Conservation (phyloP, 345 rosid species). For the Diplotaxis tenuifolia region DNA sequence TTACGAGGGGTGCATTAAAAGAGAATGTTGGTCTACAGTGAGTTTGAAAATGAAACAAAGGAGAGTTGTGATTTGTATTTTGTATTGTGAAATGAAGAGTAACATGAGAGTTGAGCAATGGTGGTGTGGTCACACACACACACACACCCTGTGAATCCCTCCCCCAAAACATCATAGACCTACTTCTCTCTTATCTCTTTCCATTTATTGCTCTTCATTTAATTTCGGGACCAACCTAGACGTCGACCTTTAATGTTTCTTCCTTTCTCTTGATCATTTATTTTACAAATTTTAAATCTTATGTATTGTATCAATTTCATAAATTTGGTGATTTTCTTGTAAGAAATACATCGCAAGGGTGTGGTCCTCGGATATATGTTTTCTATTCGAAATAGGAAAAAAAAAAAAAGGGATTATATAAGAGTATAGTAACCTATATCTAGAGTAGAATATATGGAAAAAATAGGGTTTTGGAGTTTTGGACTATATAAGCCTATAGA, state of each 20-base stretch:
- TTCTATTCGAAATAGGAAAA: neutral
- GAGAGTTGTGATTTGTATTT: conserved; percentile 19
- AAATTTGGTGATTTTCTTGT: neutral
- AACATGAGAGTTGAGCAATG: conserved; percentile 29
- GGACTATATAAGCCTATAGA: neutral
- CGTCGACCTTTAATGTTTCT: conserved; percentile 26
- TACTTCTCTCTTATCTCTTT: conserved; percentile 32
- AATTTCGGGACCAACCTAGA: conserved; percentile 29
- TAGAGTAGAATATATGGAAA: neutral
- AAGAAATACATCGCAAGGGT: neutral
- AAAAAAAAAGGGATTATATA: neutral
- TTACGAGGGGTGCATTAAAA: conserved; percentile 30
- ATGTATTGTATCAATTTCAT: neutral
- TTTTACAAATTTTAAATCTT: neutral
- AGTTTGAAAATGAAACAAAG: conserved; percentile 21
- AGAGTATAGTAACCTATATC: neutral
- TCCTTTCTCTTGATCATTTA: neutral
- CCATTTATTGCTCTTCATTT: conserved; percentile 35
- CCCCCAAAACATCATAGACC: conserved; percentile 32
- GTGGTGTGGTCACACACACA: conserved; percentile 32
- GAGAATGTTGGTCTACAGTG: conserved; percentile 34
- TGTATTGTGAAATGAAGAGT: conserved; percentile 16
- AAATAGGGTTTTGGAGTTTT: neutral
- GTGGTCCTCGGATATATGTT: neutral
- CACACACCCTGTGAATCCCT: conserved; percentile 22